Evolutionary conservation across 768 basidiomycete species (phyloP).

Genomic region (Psilocybe cubensis): DNA sequence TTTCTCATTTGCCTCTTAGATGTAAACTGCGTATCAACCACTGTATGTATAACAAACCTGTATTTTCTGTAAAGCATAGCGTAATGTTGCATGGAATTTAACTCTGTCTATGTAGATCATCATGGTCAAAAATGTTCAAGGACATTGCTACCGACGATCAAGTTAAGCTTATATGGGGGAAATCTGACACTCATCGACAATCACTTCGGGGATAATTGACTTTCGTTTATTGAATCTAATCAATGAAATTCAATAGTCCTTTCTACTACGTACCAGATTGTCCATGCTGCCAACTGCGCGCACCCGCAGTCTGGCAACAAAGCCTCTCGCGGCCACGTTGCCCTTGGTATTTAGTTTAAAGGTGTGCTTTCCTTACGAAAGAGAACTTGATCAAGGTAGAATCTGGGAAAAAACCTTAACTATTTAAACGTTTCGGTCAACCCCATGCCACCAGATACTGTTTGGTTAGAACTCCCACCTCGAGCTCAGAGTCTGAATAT

Average conservation of each 20-base stretch:
- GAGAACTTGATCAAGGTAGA: neutral
- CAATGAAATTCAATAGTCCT: neutral
- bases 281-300: too few relatives aligned
- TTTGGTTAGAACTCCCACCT: constrained; percentile 27
- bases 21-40: too few relatives aligned
- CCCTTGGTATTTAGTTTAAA: neutral
- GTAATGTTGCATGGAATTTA: too few relatives aligned
- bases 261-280: neutral
- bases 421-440: neutral
- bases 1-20: too few relatives aligned
- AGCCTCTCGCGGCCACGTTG: neutral
- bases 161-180: neutral
- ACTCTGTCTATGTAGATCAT: too few relatives aligned
- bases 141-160: too few relatives aligned
- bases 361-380: neutral
- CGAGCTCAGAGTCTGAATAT: constrained; percentile 25
- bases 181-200: neutral
- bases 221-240: too few relatives aligned
- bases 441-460: neutral
- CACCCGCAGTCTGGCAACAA: too few relatives aligned
- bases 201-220: too few relatives aligned
- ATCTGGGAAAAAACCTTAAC: neutral
- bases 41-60: too few relatives aligned
- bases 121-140: too few relatives aligned
- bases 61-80: too few relatives aligned